Evolutionary conservation across 768 basidiomycete species (phyloP), one percentile per base, ranked within the genome.

Genomic region (Boletus eberwhitei): DNA sequence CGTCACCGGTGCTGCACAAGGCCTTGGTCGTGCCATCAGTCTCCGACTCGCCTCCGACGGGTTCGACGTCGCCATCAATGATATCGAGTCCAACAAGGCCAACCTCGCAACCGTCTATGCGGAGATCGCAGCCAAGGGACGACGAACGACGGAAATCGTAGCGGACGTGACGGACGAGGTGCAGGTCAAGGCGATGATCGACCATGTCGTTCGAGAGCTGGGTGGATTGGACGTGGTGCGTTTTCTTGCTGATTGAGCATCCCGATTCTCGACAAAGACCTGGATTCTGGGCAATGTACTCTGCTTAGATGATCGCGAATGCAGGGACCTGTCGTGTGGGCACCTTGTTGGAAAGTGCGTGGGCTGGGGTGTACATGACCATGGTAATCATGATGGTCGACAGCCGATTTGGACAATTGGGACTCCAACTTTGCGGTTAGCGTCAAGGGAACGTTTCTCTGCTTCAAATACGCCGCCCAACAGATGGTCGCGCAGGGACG

Each of bases 1-100:
- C 48, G 66, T 81, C 35, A 79, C 79, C 0, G 80, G 79, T 24
- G 72, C 71, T 12, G 71, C 72, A 2, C 74, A 72, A 46, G 82
- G 81, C 22, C 79, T 82, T 14, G 81, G 81, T 1, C 71, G 71
- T 36, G 77, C 75, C 34, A 77, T 82, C 38, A 77, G 79, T 8
- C 55, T 73, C 5, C 73, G 77, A 5, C 74, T 83, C 12, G 77
- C 80, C 19, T 53, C 62, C 12, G 48, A 59, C 11, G 59, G 80
- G 79, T 76, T 73, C 58, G 69, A 79, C 44, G 59, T 82, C 39
- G 75, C 73, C n/a, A 56, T 81, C 43, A 80, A 77, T 21, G 82
- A 80, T 54, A 61, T 78, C 49, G 31, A 38, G 41, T 21, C 34
- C 37, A 52, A 59, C 34, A 34, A 45, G 12, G 29, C 14, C 9